Evolutionary conservation across 371 early-diverging fungal genomes (phyloP).

Genomic region (Choanephora cucurbitarum): DNA sequence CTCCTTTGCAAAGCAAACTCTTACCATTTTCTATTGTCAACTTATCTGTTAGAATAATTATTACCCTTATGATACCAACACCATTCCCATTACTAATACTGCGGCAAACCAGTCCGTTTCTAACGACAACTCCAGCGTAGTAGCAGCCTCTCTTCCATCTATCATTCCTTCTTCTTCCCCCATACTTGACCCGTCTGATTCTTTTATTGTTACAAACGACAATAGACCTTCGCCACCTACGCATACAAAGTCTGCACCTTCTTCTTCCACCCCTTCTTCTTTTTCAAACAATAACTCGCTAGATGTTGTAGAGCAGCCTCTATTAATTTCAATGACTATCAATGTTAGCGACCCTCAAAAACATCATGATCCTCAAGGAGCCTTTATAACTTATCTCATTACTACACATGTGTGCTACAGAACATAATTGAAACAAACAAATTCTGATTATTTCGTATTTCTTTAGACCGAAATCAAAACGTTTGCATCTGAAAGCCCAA

Average conservation of each 20-base stretch:
- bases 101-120: background rate
- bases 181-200: conserved; percentile 8
- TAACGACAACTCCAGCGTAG: background rate
- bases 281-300: conserved; percentile 12
- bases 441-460: background rate
- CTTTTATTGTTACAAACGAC: conserved; percentile 5
- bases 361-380: conserved; percentile 81
- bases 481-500: conserved; percentile 7
- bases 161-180: conserved; percentile 17
- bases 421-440: background rate
- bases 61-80: background rate
- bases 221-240: conserved; percentile 3
- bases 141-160: conserved; percentile 1
- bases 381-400: conserved; percentile 82
- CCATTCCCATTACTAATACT: background rate
- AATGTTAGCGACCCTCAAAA: conserved; percentile 80
- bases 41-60: background rate
- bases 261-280: conserved; percentile 23
- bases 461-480: conserved; percentile 21
- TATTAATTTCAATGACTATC: conserved; percentile 38
- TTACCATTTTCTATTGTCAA: background rate
- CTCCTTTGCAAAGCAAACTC: background rate
- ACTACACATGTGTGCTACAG: conserved; percentile 63
- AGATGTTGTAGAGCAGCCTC: background rate
- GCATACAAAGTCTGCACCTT: conserved; percentile 3